Evolutionary conservation across 2,329 filamentous ascomycete species (phyloP).

Genomic region (Epichloe typhina): DNA sequence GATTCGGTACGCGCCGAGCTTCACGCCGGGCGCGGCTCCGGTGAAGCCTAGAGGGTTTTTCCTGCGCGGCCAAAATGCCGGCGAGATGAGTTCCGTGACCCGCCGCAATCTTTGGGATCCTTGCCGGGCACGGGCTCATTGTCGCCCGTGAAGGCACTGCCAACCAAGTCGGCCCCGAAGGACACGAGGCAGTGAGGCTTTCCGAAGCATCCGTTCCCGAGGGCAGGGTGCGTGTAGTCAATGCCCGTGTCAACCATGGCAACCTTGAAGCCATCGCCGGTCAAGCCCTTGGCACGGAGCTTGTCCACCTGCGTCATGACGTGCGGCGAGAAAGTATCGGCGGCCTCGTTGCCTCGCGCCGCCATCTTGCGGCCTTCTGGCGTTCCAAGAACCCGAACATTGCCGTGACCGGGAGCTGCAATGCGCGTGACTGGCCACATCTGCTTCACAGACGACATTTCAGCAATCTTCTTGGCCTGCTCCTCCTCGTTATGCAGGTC

Average conservation of each 20-base stretch:
- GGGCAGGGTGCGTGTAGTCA: slow-evolving; percentile 48
- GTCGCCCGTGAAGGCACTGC: slow-evolving; percentile 19
- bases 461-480: slow-evolving; percentile 26
- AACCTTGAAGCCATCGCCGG: slow-evolving; percentile 39
- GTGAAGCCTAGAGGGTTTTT: slow-evolving; percentile 22
- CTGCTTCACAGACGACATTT: slow-evolving; percentile 31
- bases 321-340: slow-evolving; percentile 31
- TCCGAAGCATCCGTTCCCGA: slow-evolving; percentile 37
- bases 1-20: slow-evolving; percentile 25
- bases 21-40: slow-evolving; percentile 26
- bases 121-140: slow-evolving; percentile 20
- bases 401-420: slow-evolving; percentile 26
- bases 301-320: slow-evolving; percentile 43
- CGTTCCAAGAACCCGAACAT: slow-evolving; percentile 28
- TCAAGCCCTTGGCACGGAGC: slow-evolving; percentile 34
- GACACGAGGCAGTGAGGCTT: slow-evolving; percentile 26
- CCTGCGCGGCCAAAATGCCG: slow-evolving; percentile 30
- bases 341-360: slow-evolving; percentile 7
- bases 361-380: slow-evolving; percentile 11
- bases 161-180: slow-evolving; percentile 30
- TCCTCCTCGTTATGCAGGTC: slow-evolving; percentile 30
- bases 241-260: slow-evolving; percentile 42
- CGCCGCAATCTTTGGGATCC: slow-evolving; percentile 26
- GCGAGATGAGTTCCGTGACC: slow-evolving; percentile 32
- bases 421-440: slow-evolving; percentile 35